Evolutionary conservation across 805 yeast species (phyloP).

Genomic region (Kurtzmaniella cleridarum): DNA sequence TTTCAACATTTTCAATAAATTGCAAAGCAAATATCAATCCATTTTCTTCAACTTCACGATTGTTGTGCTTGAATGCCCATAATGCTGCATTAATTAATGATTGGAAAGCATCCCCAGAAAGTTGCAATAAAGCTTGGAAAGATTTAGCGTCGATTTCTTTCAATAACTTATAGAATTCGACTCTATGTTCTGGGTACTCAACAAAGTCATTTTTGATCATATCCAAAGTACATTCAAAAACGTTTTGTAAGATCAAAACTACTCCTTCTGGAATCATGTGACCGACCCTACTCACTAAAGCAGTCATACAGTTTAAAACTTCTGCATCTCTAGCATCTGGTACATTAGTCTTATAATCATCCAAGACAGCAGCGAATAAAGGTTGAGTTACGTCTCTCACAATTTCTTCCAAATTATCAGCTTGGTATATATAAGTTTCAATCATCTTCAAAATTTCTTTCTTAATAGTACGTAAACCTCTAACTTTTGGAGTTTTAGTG

Average conservation of each 20-base stretch:
- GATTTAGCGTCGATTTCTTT: conserved; percentile 82
- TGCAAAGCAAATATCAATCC: conserved; percentile 85
- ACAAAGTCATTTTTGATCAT: conserved; percentile 96
- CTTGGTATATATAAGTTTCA: conserved; percentile 83
- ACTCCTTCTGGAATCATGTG: conserved; percentile 85
- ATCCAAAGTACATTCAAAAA: conserved; percentile 87
- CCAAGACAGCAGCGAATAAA: conserved; percentile 75
- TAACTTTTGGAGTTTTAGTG: conserved; percentile 89
- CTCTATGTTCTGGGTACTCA: conserved; percentile 96
- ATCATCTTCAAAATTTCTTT: conserved; percentile 86
- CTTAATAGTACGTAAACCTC: conserved; percentile 93
- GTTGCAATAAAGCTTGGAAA: conserved; percentile 78
- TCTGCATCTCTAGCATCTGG: conserved; percentile 98
- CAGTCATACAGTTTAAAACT: conserved; percentile 90
- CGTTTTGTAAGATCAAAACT: conserved; percentile 78
- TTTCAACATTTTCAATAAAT: conserved; percentile 77
- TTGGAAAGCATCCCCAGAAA: conserved; percentile 90
- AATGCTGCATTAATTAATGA: conserved; percentile 87
- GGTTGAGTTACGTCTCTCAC: conserved; percentile 81
- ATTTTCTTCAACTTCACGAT: conserved; percentile 91
- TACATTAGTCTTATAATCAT: conserved; percentile 81
- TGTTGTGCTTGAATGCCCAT: conserved; percentile 98
- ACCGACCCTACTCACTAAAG: conserved; percentile 84
- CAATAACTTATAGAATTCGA: conserved; percentile 86
- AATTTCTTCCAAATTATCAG: conserved; percentile 79